These are phyloP conservation scores for Corchorus capsularis DNA, from an alignment of 345 rosid species.

Conservation along the genomic window DNA sequence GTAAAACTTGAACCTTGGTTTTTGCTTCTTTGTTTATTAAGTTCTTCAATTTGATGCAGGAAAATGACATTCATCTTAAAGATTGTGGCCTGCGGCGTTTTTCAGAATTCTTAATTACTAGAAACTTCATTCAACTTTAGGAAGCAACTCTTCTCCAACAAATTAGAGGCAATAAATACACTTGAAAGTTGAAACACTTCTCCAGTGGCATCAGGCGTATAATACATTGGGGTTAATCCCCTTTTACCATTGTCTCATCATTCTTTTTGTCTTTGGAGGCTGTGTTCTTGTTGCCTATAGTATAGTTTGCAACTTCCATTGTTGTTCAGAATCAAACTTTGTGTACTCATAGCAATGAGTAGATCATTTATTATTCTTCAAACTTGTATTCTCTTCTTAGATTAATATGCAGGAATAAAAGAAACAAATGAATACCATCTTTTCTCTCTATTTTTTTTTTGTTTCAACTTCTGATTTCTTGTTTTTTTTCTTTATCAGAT, in stretches of 20 bases:
- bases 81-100: neutral
- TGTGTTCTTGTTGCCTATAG: neutral
- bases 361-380: too few species aligned
- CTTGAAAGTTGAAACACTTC: neutral
- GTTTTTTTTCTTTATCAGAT: too few species aligned
- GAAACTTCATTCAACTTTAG: neutral
- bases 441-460: too few species aligned
- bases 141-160: neutral
- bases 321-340: too few species aligned
- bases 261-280: neutral
- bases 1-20: neutral
- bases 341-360: too few species aligned
- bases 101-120: neutral
- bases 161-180: neutral
- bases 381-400: too few species aligned
- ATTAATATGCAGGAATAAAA: too few species aligned
- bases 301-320: too few species aligned
- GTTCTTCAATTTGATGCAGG: neutral
- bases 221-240: neutral
- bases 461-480: too few species aligned
- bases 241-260: neutral
- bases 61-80: slow-evolving; percentile 15
- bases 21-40: neutral
- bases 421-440: too few species aligned
- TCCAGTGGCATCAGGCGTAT: neutral